These are phyloP conservation scores for Vinca minor DNA, from an alignment of 257 asterid genomes.

Conservation along the genomic window DNA sequence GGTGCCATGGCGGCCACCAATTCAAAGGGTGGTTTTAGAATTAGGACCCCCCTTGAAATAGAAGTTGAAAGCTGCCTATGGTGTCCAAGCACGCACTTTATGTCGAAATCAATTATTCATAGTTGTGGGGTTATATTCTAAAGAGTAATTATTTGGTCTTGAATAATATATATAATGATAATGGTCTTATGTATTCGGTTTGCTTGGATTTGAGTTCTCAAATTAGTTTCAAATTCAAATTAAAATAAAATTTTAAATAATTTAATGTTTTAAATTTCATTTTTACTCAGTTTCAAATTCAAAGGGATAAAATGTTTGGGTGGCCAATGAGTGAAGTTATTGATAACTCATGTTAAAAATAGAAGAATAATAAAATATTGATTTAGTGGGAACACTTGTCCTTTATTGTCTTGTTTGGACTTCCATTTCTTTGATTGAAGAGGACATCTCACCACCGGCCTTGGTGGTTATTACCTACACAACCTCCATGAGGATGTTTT, in stretches of 20 bases:
- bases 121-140: not conserved
- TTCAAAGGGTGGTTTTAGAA: conserved; percentile 3
- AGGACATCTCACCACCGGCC: not conserved
- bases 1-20: conserved; percentile 13
- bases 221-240: no score
- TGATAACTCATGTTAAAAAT: conserved; percentile 1
- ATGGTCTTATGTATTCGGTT: no score
- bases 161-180: not conserved
- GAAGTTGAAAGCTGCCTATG: conserved; percentile 18
- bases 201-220: no score
- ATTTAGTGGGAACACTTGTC: conserved; percentile 7
- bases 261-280: no score
- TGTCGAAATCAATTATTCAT: conserved; percentile 19
- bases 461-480: not conserved
- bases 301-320: not conserved
- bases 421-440: not conserved
- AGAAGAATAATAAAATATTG: not conserved
- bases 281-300: no score
- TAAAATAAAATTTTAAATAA: not conserved
- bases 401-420: not conserved
- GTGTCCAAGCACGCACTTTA: conserved; percentile 6
- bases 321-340: not conserved
- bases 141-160: conserved; percentile 13
- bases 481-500: not conserved
- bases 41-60: conserved; percentile 8